These are phyloP conservation scores for Thelephora terrestris DNA, from an alignment of 1,284 basidiomycete genomes.

Conservation along the genomic window DNA sequence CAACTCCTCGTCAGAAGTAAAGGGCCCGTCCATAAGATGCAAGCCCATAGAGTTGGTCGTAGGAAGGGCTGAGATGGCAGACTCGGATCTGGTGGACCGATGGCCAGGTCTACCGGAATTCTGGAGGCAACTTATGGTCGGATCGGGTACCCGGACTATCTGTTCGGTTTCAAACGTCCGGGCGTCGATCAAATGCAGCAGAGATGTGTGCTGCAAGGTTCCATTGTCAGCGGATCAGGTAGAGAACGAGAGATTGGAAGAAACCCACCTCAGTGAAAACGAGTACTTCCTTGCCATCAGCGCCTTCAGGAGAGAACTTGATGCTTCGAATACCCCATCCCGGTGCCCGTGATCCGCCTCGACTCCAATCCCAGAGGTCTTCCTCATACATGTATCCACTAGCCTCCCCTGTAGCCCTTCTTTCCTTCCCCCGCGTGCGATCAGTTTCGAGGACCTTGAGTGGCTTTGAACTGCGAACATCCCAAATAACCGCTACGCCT, in stretches of 20 bases:
- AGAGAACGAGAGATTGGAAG: background rate
- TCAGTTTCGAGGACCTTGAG: constrained; percentile 56
- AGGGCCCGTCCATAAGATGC: background rate
- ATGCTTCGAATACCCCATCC: constrained; percentile 72
- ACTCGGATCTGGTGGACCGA: constrained; percentile 12
- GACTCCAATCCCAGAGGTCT: constrained; percentile 51
- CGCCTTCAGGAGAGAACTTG: constrained; percentile 56
- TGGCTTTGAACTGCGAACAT: constrained; percentile 62
- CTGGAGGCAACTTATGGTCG: constrained; percentile 12
- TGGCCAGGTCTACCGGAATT: constrained; percentile 15
- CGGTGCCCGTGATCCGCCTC: constrained; percentile 41
- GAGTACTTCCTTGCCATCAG: constrained; percentile 53
- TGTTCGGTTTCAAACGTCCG: constrained; percentile 71
- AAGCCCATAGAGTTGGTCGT: background rate
- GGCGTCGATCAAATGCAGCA: constrained; percentile 71
- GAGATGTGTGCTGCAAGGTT: constrained; percentile 51
- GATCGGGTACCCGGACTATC: constrained; percentile 49
- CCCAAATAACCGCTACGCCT: constrained; percentile 73
- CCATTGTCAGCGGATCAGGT: constrained; percentile 6
- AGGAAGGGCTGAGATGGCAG: background rate
- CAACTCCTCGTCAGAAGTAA: constrained; percentile 15
- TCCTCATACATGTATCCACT: constrained; percentile 50
- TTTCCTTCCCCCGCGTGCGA: constrained; percentile 27
- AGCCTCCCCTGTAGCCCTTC: constrained; percentile 30
- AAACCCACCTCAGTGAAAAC: constrained; percentile 71